A percentile compares a stretch with the other conserved stretches of the same genome.
These are phyloP conservation scores for Hirschfeldia incana DNA, from an alignment of 345 rosid genomes.

Conservation along the genomic window DNA sequence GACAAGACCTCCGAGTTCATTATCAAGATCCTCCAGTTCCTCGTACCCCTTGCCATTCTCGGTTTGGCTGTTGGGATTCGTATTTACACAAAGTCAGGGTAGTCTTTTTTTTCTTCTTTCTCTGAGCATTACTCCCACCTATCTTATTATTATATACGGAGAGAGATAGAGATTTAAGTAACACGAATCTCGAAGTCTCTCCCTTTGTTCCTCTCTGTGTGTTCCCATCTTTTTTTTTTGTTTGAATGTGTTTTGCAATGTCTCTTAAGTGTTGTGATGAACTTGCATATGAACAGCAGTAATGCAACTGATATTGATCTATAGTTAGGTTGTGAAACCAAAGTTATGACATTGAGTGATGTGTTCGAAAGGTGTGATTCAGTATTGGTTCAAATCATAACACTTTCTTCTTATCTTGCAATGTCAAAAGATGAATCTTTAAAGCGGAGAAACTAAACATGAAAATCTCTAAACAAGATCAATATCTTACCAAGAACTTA, in stretches of 20 bases:
- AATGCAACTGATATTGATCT: conserved; percentile 3
- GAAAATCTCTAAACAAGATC: not conserved
- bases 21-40: conserved; percentile 73
- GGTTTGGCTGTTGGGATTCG: conserved; percentile 76
- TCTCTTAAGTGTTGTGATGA: conserved; percentile 6
- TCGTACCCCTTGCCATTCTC: conserved; percentile 75
- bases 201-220: conserved; percentile 20
- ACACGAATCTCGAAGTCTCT: conserved; percentile 22
- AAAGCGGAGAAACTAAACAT: not conserved
- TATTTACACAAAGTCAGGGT: conserved; percentile 58
- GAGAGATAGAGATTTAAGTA: not conserved
- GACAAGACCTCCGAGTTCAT: conserved; percentile 85
- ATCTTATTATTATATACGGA: not conserved
- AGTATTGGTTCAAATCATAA: not conserved
- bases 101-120: conserved; percentile 8
- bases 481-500: not conserved
- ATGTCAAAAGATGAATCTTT: not conserved
- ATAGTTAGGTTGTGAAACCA: conserved; percentile 4
- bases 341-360: conserved; percentile 7
- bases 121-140: conserved; percentile 20
- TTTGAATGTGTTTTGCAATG: conserved; percentile 7
- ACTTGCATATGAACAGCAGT: conserved; percentile 16
- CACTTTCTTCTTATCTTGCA: not conserved
- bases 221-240: conserved; percentile 24
- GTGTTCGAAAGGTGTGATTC: not conserved